Evolutionary conservation across 208 protist genomes (phyloP).

Genomic region (Angomonas desouzai): DNA sequence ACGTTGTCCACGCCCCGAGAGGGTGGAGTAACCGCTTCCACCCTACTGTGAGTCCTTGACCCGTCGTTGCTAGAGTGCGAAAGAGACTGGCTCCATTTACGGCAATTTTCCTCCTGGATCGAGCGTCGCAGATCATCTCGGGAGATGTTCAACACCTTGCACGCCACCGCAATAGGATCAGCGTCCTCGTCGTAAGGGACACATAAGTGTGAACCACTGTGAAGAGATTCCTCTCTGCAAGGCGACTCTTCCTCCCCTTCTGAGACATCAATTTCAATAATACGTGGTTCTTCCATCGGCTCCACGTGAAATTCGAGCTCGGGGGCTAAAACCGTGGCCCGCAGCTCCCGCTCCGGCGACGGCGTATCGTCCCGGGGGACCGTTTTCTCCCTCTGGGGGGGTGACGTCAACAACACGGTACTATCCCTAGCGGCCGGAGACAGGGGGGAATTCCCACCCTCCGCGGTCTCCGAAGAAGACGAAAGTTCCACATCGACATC

Average conservation of each 20-base stretch:
- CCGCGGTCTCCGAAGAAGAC: not conserved
- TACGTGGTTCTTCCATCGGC: not conserved
- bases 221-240: too few relatives aligned
- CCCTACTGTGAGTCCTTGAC: not conserved
- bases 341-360: slow-evolving; percentile 20
- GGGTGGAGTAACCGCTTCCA: too few relatives aligned
- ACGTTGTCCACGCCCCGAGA: not conserved
- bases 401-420: not conserved
- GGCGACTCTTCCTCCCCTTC: slow-evolving; percentile 7
- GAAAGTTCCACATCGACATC: slow-evolving; percentile 4
- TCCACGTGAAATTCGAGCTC: not conserved
- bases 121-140: slow-evolving; percentile 1
- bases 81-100: not conserved
- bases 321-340: slow-evolving; percentile 22
- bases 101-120: not conserved
- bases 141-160: not conserved
- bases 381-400: not conserved
- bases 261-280: slow-evolving; percentile 3
- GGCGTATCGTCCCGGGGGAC: slow-evolving; percentile 7
- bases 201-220: not conserved
- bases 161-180: not conserved
- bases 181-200: not conserved
- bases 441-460: not conserved
- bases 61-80: not conserved
- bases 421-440: not conserved